Evolutionary conservation across 306 rosid genomes (phyloP).

Genomic region (Cicer yamashitae): DNA sequence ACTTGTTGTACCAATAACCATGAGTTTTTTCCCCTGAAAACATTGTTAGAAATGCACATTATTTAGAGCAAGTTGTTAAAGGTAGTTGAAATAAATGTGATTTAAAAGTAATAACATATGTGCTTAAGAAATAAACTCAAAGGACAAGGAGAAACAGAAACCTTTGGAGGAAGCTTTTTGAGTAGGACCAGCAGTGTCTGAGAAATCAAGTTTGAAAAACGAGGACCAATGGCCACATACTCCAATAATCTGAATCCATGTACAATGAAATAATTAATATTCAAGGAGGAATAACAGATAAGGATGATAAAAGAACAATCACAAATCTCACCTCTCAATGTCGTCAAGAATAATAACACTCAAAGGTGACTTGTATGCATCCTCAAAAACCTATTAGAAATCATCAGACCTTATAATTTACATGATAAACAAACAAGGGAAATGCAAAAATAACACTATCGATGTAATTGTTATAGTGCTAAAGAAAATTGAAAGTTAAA

Average conservation of each 20-base stretch:
- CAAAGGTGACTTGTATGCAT: conserved; percentile 96
- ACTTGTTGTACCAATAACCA: conserved; percentile 92
- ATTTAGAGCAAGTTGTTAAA: background rate
- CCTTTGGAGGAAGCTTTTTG: conserved; percentile 96
- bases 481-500: conserved; percentile 30
- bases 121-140: conserved; percentile 33
- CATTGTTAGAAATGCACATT: conserved; percentile 32
- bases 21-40: conserved; percentile 90
- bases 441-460: conserved; percentile 27
- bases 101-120: background rate
- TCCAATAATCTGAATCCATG: conserved; percentile 73
- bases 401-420: conserved; percentile 39
- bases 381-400: conserved; percentile 85
- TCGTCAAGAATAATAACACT: conserved; percentile 96
- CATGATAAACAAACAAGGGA: conserved; percentile 27
- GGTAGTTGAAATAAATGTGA: too few species aligned
- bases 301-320: conserved; percentile 43
- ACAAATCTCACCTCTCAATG: conserved; percentile 76
- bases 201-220: conserved; percentile 86
- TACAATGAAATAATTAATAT: conserved; percentile 22
- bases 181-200: conserved; percentile 87
- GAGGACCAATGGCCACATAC: conserved; percentile 91
- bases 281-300: conserved; percentile 15
- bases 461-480: background rate
- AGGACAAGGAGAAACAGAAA: conserved; percentile 48